Percentiles rank a stretch among this genome's conserved stretches.
These are phyloP conservation scores for Daldinia bambusicola DNA, from an alignment of 495 filamentous ascomycete genomes.

Conservation along the genomic window DNA sequence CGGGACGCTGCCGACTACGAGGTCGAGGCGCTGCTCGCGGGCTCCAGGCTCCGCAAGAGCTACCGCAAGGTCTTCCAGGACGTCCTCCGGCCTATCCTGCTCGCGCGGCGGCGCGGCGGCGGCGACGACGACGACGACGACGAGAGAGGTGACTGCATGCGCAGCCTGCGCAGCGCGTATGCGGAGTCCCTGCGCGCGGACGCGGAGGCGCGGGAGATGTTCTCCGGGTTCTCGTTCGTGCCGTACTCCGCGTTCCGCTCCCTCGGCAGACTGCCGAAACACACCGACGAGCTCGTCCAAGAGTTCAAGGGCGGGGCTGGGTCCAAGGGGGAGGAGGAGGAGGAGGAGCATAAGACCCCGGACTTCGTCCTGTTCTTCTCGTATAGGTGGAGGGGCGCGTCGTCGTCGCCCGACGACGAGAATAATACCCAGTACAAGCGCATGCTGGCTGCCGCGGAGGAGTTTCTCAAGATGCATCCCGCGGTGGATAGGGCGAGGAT, in stretches of 20 bases:
- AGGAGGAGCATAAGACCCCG: neutral
- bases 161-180: conserved; percentile 35
- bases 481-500: conserved; percentile 30
- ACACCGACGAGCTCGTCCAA: conserved; percentile 26
- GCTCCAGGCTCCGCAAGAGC: conserved; percentile 41
- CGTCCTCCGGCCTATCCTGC: conserved; percentile 41
- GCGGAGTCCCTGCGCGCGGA: conserved; percentile 29
- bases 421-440: conserved; percentile 39
- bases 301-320: neutral
- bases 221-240: conserved; percentile 36
- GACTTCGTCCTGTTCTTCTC: conserved; percentile 46
- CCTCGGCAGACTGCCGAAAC: conserved; percentile 37
- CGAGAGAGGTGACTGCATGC: conserved; percentile 13
- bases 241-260: conserved; percentile 32
- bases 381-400: conserved; percentile 41
- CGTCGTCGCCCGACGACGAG: conserved; percentile 37
- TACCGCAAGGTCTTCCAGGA: conserved; percentile 51
- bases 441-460: conserved; percentile 37
- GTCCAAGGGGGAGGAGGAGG: neutral
- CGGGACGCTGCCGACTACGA: conserved; percentile 8
- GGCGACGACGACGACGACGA: no score
- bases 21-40: conserved; percentile 9
- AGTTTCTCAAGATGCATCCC: conserved; percentile 32
- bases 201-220: conserved; percentile 22
- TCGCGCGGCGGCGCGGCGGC: no score